A percentile compares a stretch with the other conserved stretches of the same genome.
phyloP scores from a whole-genome alignment of 2,329 filamentous ascomycete species.

The Aureobasidium sp. region DNA sequence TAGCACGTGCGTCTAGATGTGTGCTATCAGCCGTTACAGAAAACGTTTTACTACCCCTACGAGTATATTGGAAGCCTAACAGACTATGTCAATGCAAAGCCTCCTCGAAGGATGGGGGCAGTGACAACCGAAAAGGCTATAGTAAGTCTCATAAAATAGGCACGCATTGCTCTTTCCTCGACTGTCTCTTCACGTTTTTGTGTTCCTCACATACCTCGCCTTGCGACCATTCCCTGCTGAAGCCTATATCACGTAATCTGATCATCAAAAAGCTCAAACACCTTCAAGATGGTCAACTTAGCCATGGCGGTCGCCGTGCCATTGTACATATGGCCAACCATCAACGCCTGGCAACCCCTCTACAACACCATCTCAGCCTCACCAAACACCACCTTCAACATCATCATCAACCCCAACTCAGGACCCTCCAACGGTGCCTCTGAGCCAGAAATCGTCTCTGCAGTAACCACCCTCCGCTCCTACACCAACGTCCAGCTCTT shows the following conservation, averaged over 20 bases:
- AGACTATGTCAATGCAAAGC: neutral
- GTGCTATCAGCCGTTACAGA: conserved; percentile 7
- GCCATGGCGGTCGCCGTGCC: conserved; percentile 16
- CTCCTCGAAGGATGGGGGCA: neutral
- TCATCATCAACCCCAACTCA: conserved; percentile 25
- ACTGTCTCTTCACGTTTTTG: neutral
- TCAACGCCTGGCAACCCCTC: conserved; percentile 17
- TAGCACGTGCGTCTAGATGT: neutral
- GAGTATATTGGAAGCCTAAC: conserved; percentile 1
- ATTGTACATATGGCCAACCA: conserved; percentile 18
- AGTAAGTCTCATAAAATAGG: neutral
- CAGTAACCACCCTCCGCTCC: conserved; percentile 24
- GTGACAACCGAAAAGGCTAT: neutral
- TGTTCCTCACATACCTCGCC: neutral
- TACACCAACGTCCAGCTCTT: conserved; percentile 23
- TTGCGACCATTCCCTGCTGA: neutral
- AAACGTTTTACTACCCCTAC: neutral
- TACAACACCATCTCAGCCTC: conserved; percentile 19
- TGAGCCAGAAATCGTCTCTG: conserved; percentile 22
- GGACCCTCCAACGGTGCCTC: conserved; percentile 21
- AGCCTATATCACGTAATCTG: neutral
- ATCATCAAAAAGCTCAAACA: neutral
- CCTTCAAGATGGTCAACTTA: conserved; percentile 13
- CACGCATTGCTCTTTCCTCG: neutral
- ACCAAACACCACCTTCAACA: conserved; percentile 25